Evolutionary conservation across 129 eudicot genomes (phyloP), one percentile per base, ranked within the genome.

Genomic region (Flaveria robusta): DNA sequence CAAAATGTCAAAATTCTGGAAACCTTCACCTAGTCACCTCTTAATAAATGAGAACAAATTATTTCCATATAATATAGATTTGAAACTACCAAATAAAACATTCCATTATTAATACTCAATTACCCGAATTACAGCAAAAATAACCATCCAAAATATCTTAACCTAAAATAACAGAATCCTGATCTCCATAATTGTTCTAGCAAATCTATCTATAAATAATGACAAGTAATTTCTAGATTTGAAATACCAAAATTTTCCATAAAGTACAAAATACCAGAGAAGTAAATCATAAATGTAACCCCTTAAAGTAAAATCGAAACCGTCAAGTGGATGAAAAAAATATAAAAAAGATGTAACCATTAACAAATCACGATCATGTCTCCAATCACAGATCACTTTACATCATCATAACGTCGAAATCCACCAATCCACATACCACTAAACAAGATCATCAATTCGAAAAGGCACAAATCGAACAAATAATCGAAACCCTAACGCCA

Each of bases 401-500:
- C 59, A 78, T 46, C 47, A 13, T 34, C 18, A 77, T 56, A 18
- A 31, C 2, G 0, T 16, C 0, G 29, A 46, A 70, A 39, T 55
- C 10, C 24, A 52, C 23, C 56, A 56, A 66, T 56, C 20, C 7
- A 8, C 22, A 70, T 29, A 56, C 45, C 50, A 49, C 66, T 49
- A 22, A 24, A 54, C 41, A 54, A 50, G 12, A 50, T 11, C 59
- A 63, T 31, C 41, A 12, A 68, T 31, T 22, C 14, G 24, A 15
- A 7, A 45, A 52, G 29, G 12, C 9, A 23, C 37, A 59, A 65
- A 19, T 23, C 13, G 27, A 60, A 60, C 11, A 12, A 67, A 12
- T 23, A 66, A 39, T 13, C 27, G 23, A 19, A 71, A 64, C 83
- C 74, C 74, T 66, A 69, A 77, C 12, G 60, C 50, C 74, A 82